Base-by-base conservation (phyloP, 192 early-diverging fungal genomes). In the Rhizophagus prolifer region DNA sequence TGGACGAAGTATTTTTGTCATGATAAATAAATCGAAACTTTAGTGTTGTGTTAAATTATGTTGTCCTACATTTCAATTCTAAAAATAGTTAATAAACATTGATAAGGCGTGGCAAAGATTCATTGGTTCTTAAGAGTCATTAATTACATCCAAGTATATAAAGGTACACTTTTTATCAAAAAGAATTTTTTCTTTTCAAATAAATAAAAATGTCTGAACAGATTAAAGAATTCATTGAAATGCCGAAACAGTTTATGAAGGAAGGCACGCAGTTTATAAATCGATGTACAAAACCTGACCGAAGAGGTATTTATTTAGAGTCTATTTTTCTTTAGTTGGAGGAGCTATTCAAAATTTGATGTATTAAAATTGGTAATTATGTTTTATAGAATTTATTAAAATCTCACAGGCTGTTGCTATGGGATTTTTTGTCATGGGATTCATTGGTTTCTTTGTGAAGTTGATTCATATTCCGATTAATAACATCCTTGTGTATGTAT, bases 381-480 rank as follows among this genome's bases (percentile, higher is more conserved):
- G 61, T 19, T 28, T 30, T 74, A 26, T 44, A 96, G 98, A 99
- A 86, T 98, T 97, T 86, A 79, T 94, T 47, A 90, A 96, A 83
- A 97, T 99, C 81, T 92, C 95, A 54, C 89, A 91, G 78, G 96
- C 96, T 28, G 95, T 98, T 21, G 92, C 90, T 46, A 94, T 97
- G 85, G 97, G 97, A 9, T 98, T 98, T 80, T 82, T 96, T 77
- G 91, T 96, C 50, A 95, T 98, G 90, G 97, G 97, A 79, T 95
- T 94, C 82, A 93, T 98, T 82, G 97, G 97, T 36, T 98, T 95
- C 81, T 92, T 98, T 85, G 95, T 97, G 81, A 99, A 99, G 89
- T 89, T 99, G 81, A 95, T 99, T 75, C 98, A 99, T 85, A 99
- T 99, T 86, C 98, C 98, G 72, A 98, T 99, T 90, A 98, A 98